Evolutionary conservation across 805 yeast species (phyloP).

Genomic region (Candida cerambycidarum): DNA sequence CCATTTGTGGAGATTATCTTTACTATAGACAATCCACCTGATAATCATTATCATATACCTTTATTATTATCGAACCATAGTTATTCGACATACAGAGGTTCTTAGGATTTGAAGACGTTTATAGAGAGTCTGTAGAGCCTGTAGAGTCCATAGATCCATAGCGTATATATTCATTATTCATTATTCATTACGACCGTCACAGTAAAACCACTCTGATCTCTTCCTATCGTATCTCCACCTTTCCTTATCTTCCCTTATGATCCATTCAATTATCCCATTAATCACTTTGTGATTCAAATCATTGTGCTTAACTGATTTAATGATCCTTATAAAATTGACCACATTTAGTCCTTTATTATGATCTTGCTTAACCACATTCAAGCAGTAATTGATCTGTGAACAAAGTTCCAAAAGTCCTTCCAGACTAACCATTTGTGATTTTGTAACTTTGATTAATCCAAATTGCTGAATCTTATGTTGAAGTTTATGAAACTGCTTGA

Average conservation of each 20-base stretch:
- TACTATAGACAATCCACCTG: conserved; percentile 63
- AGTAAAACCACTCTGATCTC: conserved; percentile 19
- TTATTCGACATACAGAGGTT: conserved; percentile 89
- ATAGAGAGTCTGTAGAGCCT: no score
- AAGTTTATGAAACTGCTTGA: conserved; percentile 23
- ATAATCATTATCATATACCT: conserved; percentile 87
- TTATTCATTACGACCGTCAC: no score
- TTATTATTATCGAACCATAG: conserved; percentile 80
- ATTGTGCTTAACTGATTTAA: conserved; percentile 5
- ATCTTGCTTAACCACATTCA: conserved; percentile 12
- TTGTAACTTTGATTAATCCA: conserved; percentile 25
- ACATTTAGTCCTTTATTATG: conserved; percentile 10
- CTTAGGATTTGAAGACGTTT: no score
- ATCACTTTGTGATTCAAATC: conserved; percentile 18
- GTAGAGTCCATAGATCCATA: no score
- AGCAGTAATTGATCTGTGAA: conserved; percentile 17
- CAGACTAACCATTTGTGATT: conserved; percentile 23
- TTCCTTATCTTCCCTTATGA: conserved; percentile 17
- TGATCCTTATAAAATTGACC: conserved; percentile 10
- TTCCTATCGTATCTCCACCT: conserved; percentile 25
- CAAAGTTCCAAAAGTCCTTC: conserved; percentile 13
- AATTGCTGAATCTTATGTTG: conserved; percentile 26
- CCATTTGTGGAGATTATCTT: conserved; percentile 85
- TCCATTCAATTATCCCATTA: conserved; percentile 27
- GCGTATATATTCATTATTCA: background rate